A percentile compares a stretch with the other conserved stretches of the same genome.
These are phyloP conservation scores for Cercospora berteroae DNA, from an alignment of 2,329 filamentous ascomycete genomes.

Conservation along the genomic window DNA sequence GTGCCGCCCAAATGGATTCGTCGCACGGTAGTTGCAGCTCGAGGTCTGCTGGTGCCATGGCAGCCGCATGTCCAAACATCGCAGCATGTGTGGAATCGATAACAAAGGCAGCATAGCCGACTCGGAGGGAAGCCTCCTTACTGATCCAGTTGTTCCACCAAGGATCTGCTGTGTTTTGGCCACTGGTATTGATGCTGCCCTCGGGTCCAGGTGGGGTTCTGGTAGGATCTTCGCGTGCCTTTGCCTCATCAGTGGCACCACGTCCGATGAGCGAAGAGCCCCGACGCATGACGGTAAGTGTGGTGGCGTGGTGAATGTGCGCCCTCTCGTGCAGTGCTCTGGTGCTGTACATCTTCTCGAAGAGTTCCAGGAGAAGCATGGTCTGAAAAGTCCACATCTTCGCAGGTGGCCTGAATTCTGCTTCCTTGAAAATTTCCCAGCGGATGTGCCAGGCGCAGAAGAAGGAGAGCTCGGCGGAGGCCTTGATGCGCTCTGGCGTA, in stretches of 20 bases:
- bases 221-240: conserved; percentile 63
- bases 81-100: conserved; percentile 95
- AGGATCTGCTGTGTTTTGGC: conserved; percentile 69
- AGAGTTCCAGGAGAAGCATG: conserved; percentile 81
- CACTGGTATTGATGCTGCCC: conserved; percentile 45
- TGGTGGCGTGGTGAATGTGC: conserved; percentile 95
- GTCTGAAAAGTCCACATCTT: conserved; percentile 97
- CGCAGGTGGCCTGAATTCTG: conserved; percentile 83
- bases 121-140: conserved; percentile 83
- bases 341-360: conserved; percentile 98
- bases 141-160: conserved; percentile 97
- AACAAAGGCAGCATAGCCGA: conserved; percentile 90
- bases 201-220: conserved; percentile 48
- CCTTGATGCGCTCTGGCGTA: conserved; percentile 68
- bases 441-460: conserved; percentile 91
- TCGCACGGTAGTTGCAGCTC: conserved; percentile 87
- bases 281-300: conserved; percentile 89
- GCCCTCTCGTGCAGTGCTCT: conserved; percentile 87
- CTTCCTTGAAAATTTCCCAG: conserved; percentile 93
- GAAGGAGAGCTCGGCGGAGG: conserved; percentile 79
- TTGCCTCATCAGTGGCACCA: conserved; percentile 80
- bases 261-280: conserved; percentile 87
- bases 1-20: conserved; percentile 87
- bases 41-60: conserved; percentile 97
- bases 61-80: conserved; percentile 95